Evolutionary conservation across 805 yeast species (phyloP).

Genomic region (Starmerella vitae): DNA sequence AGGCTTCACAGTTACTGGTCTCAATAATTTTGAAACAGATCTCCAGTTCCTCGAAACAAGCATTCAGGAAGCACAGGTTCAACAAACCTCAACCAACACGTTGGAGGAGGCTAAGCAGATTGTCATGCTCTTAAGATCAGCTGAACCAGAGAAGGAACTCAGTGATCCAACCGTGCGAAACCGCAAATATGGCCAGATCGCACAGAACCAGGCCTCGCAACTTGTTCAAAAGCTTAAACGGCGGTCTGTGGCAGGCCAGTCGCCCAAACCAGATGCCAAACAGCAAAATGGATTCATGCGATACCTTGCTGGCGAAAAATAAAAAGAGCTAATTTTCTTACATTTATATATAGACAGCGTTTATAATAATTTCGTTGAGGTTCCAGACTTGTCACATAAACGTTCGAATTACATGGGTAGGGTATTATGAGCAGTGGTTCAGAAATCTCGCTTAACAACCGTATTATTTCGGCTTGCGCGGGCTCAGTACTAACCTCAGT

Average conservation of each 20-base stretch:
- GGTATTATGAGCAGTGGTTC: neutral
- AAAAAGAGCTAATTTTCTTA: neutral
- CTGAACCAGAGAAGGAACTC: constrained; percentile 46
- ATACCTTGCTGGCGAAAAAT: constrained; percentile 16
- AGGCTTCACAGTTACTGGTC: constrained; percentile 45
- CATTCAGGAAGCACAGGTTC: constrained; percentile 26
- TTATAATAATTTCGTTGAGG: neutral
- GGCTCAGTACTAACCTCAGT: constrained; percentile 33
- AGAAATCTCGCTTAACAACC: constrained; percentile 6
- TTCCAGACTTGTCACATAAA: neutral
- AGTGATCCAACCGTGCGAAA: constrained; percentile 40
- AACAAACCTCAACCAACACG: constrained; percentile 43
- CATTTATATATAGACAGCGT: neutral
- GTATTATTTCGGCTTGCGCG: constrained; percentile 31
- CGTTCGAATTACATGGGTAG: neutral
- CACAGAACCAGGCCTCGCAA: constrained; percentile 44
- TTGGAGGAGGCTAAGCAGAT: constrained; percentile 70
- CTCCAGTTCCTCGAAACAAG: constrained; percentile 56
- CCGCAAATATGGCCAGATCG: constrained; percentile 61
- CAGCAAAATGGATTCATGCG: constrained; percentile 19
- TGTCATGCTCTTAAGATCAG: constrained; percentile 48
- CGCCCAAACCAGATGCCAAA: constrained; percentile 10
- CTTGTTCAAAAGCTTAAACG: constrained; percentile 14
- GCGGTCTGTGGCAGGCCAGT: constrained; percentile 10
- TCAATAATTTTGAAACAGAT: constrained; percentile 65